Evolutionary conservation across 2,329 filamentous ascomycete species (phyloP).

Genomic region (Colletotrichum cordylinicola): DNA sequence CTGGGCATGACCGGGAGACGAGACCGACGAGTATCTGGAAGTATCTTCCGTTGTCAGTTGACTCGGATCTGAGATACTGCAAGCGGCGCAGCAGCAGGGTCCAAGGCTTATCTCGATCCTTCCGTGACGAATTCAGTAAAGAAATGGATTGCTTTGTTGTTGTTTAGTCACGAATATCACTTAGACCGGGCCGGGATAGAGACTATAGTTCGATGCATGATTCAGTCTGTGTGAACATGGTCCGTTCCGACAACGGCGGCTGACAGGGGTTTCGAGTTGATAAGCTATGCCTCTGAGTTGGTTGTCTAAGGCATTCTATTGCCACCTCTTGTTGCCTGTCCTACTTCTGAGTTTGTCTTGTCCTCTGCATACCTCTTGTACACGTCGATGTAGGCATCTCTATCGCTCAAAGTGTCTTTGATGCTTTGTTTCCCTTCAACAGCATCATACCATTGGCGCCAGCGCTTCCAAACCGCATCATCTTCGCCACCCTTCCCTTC

Average conservation of each 20-base stretch:
- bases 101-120: background rate
- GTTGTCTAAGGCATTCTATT: conserved; percentile 59
- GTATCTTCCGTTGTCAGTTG: background rate
- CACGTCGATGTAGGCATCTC: conserved; percentile 69
- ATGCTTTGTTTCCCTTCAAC: conserved; percentile 67
- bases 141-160: background rate
- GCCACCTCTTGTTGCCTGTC: conserved; percentile 67
- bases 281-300: background rate
- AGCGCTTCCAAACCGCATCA: conserved; percentile 66
- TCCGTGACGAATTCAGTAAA: background rate
- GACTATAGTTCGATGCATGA: background rate
- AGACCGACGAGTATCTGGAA: background rate
- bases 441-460: conserved; percentile 68
- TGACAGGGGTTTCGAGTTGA: background rate
- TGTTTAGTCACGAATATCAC: background rate
- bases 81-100: background rate
- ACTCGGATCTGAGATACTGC: background rate
- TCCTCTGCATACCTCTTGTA: conserved; percentile 74
- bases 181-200: background rate
- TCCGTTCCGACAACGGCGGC: background rate
- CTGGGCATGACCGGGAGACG: background rate
- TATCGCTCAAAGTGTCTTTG: conserved; percentile 70
- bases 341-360: conserved; percentile 65
- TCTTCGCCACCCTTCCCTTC: conserved; percentile 42
- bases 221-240: background rate